Base-by-base conservation (phyloP, 116 monocot genomes). In the Dioscorea cayenensis region DNA sequence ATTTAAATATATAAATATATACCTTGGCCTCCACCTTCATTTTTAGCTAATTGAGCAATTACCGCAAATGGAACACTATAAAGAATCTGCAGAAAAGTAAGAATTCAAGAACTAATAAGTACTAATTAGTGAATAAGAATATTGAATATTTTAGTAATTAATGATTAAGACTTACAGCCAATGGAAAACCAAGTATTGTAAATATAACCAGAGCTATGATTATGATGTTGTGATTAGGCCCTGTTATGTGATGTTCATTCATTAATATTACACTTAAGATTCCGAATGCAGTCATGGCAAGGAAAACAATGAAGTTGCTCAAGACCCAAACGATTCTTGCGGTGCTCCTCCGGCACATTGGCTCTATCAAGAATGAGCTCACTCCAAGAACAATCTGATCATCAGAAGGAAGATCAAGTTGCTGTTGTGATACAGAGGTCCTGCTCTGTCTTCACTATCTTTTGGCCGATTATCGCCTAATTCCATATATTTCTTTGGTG, bases 281-380 rank as follows among this genome's bases (percentile, higher is more conserved):
- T 8, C 81, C 66, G 2, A 77, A 88, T 43, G 76, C 83, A 2
- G 79, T 74, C 97, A 97, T 93, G 52, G 79, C 77, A 14, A 75
- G 3, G 28, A 75, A 88, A 51, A 97, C 70, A 23, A 81, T 28
- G 74, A 93, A 84, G 71, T 93, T 97, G 79, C 92, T 87, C 23
- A 87, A 66, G 64, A 73, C 84, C 93, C 97, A 93, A 1, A 97
- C 88, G 2, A 83, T 2, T 32, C 81, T 79, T 63, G 93, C 68
- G 7, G 73, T 83, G 49, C 89, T 20, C 63, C 66, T 74, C 28
- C 79, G 76, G 71, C 97, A 97, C 75, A 93, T 59, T 16, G 97
- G 93, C 49, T 86, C 90, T 43, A 97, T 80, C 60, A 90, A 28
- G 63, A 97, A 89, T 4, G 93, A 90, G 61, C 77, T 84, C 28